Evolutionary conservation across 2,329 filamentous ascomycete genomes (phyloP).

Genomic region (Zasmidium angulare): DNA sequence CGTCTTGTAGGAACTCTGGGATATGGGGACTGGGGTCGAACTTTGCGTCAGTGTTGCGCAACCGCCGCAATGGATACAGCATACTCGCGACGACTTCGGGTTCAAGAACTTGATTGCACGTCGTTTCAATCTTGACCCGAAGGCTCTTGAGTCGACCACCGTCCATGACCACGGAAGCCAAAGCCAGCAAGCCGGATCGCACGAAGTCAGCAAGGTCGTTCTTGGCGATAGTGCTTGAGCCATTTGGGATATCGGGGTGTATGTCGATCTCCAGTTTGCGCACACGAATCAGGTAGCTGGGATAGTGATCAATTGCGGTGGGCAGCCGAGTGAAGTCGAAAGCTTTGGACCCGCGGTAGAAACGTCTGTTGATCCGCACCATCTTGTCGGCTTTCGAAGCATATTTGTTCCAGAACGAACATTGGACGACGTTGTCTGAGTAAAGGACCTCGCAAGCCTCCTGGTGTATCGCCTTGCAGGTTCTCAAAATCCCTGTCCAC

Average conservation of each 20-base stretch:
- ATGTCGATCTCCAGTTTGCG: neutral
- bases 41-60: conserved; percentile 5
- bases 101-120: neutral
- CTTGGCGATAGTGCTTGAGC: neutral
- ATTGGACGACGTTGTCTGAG: neutral
- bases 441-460: conserved; percentile 28
- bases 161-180: conserved; percentile 19
- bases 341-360: neutral
- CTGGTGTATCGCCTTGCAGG: conserved; percentile 16
- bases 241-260: neutral
- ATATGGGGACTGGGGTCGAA: conserved; percentile 6
- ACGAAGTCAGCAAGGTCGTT: neutral
- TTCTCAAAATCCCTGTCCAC: conserved; percentile 13
- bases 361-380: no score
- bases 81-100: neutral
- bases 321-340: neutral
- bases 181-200: conserved; percentile 2
- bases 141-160: conserved; percentile 10
- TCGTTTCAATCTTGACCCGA: conserved; percentile 3
- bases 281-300: neutral
- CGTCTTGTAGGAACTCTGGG: neutral
- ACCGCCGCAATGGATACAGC: conserved; percentile 15
- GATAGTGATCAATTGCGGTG: neutral
- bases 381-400: no score
- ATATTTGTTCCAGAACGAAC: neutral